These are phyloP conservation scores for Serpula lacrymans DNA, from an alignment of 768 basidiomycete species.

Conservation along the genomic window DNA sequence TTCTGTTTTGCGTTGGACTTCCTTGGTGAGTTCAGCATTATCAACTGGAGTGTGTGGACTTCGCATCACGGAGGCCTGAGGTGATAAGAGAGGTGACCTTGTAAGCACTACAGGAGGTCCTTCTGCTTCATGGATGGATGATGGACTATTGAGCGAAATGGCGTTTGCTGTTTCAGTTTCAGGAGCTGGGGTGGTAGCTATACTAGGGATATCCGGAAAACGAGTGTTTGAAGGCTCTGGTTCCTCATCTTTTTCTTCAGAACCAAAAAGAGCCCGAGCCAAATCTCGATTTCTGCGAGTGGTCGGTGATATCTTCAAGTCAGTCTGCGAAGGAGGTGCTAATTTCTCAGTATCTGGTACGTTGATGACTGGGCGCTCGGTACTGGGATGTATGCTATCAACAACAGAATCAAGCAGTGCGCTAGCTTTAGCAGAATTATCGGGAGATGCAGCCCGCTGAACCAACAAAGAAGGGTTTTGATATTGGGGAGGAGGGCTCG, in stretches of 20 bases:
- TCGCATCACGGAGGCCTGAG: slow-evolving; percentile 34
- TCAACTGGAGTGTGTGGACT: slow-evolving; percentile 43
- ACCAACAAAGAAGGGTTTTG: slow-evolving; percentile 33
- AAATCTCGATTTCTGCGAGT: slow-evolving; percentile 69
- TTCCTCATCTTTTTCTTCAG: slow-evolving; percentile 31
- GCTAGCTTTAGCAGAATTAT: slow-evolving; percentile 57
- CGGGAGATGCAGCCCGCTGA: slow-evolving; percentile 33
- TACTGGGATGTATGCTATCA: slow-evolving; percentile 44
- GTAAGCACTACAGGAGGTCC: slow-evolving; percentile 3
- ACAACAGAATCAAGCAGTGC: slow-evolving; percentile 65
- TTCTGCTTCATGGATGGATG: slow-evolving; percentile 4
- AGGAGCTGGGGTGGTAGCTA: neutral
- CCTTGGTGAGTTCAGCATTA: slow-evolving; percentile 53
- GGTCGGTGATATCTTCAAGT: slow-evolving; percentile 40
- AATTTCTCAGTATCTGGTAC: slow-evolving; percentile 8
- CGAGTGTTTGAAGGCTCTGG: slow-evolving; percentile 12
- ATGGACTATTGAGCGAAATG: neutral
- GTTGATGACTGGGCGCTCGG: slow-evolving; percentile 3
- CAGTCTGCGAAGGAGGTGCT: slow-evolving; percentile 16
- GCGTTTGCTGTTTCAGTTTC: neutral
- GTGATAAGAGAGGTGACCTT: slow-evolving; percentile 15
- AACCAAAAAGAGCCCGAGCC: slow-evolving; percentile 73
- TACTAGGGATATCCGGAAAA: neutral
- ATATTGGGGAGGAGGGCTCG: slow-evolving; percentile 55
- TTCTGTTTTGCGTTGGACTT: slow-evolving; percentile 66